Percentiles rank a stretch among this genome's conserved stretches.
phyloP scores from a whole-genome alignment of 192 early-diverging fungal genomes.

The Entomortierella chlamydospora region DNA sequence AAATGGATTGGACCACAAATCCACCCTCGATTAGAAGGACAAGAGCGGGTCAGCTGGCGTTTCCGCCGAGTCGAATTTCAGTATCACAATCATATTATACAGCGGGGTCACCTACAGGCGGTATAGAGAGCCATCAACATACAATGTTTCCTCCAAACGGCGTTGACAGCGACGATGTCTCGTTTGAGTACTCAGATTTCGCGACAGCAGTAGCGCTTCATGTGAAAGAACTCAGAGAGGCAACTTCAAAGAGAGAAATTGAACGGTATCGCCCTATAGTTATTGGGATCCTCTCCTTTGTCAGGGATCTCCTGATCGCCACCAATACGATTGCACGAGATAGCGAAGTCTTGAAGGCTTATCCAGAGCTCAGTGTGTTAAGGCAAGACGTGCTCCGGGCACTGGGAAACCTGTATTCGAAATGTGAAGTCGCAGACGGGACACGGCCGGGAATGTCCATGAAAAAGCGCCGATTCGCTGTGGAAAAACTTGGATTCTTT shows the following conservation, averaged over 20 bases:
- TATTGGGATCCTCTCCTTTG: constrained; percentile 34
- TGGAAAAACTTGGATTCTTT: constrained; percentile 36
- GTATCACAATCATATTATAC: constrained; percentile 5
- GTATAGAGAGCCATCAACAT: constrained; percentile 20
- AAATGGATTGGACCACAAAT: constrained; percentile 23
- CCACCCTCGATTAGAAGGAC: constrained; percentile 19
- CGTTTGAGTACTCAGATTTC: constrained; percentile 42
- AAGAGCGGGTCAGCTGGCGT: constrained; percentile 38
- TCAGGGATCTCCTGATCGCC: constrained; percentile 29
- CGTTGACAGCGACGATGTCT: constrained; percentile 9
- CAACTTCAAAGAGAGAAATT: constrained; percentile 13
- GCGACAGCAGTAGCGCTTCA: constrained; percentile 24
- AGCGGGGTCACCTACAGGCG: constrained; percentile 4
- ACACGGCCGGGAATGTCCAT: constrained; percentile 23
- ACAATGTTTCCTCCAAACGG: constrained; percentile 1
- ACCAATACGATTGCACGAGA: constrained; percentile 52
- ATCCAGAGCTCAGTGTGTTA: constrained; percentile 34
- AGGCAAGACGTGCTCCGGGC: constrained; percentile 36
- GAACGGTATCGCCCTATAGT: constrained; percentile 37
- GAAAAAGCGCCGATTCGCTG: constrained; percentile 36
- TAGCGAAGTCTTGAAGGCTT: constrained; percentile 24
- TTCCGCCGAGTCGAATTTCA: constrained; percentile 36
- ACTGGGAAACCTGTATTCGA: constrained; percentile 42
- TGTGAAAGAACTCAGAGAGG: constrained; percentile 30
- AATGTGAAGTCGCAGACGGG: constrained; percentile 41